Percentiles rank a stretch among this genome's conserved stretches.
These are phyloP conservation scores for Hortiboletus campestris DNA, from an alignment of 768 basidiomycete species.

Conservation along the genomic window DNA sequence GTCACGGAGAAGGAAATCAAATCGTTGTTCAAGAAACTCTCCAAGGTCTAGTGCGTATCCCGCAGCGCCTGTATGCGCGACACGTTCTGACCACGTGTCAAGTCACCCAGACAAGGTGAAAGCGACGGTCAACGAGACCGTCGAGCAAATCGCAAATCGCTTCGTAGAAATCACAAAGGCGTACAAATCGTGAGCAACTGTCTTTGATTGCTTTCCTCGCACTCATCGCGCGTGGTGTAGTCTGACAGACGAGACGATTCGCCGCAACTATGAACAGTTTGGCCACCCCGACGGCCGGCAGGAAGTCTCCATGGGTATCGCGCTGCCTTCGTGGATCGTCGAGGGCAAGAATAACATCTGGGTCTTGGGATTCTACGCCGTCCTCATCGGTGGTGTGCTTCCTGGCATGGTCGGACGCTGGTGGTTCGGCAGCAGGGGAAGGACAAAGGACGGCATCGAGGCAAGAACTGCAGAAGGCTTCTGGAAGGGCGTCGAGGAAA, in stretches of 20 bases:
- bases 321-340: slow-evolving; percentile 90
- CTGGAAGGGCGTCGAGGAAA: slow-evolving; percentile 86
- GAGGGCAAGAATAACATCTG: slow-evolving; percentile 89
- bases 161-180: slow-evolving; percentile 97
- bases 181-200: slow-evolving; percentile 77
- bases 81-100: not conserved
- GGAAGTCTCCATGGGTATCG: slow-evolving; percentile 91
- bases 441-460: slow-evolving; percentile 90
- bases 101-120: slow-evolving; percentile 98
- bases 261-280: slow-evolving; percentile 84
- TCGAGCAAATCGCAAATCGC: slow-evolving; percentile 78
- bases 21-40: slow-evolving; percentile 90
- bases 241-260: slow-evolving; percentile 88
- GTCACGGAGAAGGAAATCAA: slow-evolving; percentile 89
- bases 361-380: slow-evolving; percentile 84
- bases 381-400: slow-evolving; percentile 84
- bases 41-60: slow-evolving; percentile 69
- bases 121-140: slow-evolving; percentile 75
- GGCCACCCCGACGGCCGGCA: slow-evolving; percentile 98
- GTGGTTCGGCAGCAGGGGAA: slow-evolving; percentile 93
- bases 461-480: slow-evolving; percentile 78
- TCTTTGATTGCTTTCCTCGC: not conserved
- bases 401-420: slow-evolving; percentile 89
- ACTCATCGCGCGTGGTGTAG: slow-evolving; percentile 35
- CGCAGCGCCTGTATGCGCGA: not conserved